These are phyloP conservation scores for Orobanche coerulescens DNA, from an alignment of 257 asterid genomes.

Conservation along the genomic window DNA sequence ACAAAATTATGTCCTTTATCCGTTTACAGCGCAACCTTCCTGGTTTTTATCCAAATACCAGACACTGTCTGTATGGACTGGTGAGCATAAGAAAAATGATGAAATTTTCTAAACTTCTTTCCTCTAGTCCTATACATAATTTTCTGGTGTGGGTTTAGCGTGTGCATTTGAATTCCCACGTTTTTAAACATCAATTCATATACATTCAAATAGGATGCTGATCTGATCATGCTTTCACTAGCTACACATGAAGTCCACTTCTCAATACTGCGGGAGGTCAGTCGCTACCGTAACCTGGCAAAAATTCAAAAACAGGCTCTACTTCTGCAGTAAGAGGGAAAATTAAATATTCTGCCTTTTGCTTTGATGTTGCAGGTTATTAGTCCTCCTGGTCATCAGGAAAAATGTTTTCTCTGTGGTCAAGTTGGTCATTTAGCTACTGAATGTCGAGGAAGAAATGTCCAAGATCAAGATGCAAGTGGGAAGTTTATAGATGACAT, in stretches of 20 bases:
- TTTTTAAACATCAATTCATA: conserved; percentile 22
- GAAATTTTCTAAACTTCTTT: conserved; percentile 10
- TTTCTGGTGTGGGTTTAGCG: conserved; percentile 14
- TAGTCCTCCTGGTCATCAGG: conserved; percentile 71
- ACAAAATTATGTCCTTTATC: conserved; percentile 90
- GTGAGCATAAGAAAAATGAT: conserved; percentile 41
- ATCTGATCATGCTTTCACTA: conserved; percentile 87
- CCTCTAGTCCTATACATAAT: not conserved
- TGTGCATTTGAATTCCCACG: conserved; percentile 20
- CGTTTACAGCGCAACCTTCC: conserved; percentile 87
- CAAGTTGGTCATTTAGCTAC: conserved; percentile 90
- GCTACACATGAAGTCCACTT: conserved; percentile 97
- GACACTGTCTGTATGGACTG: conserved; percentile 91
- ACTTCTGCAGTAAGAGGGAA: not conserved
- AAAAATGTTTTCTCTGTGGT: conserved; percentile 85
- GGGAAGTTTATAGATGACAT: conserved; percentile 42
- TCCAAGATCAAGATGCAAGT: conserved; percentile 32
- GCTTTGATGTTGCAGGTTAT: conserved; percentile 51
- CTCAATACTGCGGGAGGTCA: conserved; percentile 91
- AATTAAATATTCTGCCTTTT: not conserved
- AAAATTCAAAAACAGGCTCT: conserved; percentile 1
- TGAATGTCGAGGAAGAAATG: conserved; percentile 54
- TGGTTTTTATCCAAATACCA: conserved; percentile 89
- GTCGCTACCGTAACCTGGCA: conserved; percentile 26
- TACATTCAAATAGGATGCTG: conserved; percentile 63